A percentile compares a stretch with the other conserved stretches of the same genome.
phyloP scores from a whole-genome alignment of 2,329 filamentous ascomycete genomes.

The Ceratocystis huliohia region DNA sequence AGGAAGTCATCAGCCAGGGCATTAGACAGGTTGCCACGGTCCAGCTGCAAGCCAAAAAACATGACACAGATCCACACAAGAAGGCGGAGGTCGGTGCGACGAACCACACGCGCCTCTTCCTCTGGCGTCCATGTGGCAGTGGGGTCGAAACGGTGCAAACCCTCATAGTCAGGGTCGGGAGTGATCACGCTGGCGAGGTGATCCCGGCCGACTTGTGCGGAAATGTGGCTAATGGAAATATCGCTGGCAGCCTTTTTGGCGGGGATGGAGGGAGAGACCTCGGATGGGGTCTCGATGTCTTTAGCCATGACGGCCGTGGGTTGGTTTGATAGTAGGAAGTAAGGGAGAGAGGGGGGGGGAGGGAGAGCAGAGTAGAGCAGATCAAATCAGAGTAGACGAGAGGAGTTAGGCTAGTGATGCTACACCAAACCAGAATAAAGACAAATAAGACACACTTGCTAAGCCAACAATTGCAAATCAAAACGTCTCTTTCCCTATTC shows the following conservation, averaged over 20 bases:
- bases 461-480: no score
- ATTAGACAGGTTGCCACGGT: conserved; percentile 50
- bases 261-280: background rate
- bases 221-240: conserved; percentile 11
- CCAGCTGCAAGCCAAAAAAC: conserved; percentile 52
- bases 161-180: conserved; percentile 31
- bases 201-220: conserved; percentile 11
- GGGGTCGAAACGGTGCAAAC: conserved; percentile 33
- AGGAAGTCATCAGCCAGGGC: conserved; percentile 51
- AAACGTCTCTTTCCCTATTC: no score
- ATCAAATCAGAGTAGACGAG: background rate
- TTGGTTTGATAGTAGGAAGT: background rate
- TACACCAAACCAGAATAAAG: background rate
- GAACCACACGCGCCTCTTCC: conserved; percentile 44
- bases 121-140: conserved; percentile 38
- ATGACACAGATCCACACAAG: conserved; percentile 35
- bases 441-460: background rate
- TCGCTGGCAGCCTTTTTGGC: background rate
- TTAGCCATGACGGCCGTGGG: conserved; percentile 6
- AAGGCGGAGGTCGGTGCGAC: conserved; percentile 33
- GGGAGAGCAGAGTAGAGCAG: background rate
- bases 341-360: background rate
- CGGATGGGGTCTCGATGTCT: conserved; percentile 15
- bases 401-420: background rate
- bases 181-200: conserved; percentile 22